These are phyloP conservation scores for Urtica urens DNA, from an alignment of 306 rosid genomes.

Conservation along the genomic window DNA sequence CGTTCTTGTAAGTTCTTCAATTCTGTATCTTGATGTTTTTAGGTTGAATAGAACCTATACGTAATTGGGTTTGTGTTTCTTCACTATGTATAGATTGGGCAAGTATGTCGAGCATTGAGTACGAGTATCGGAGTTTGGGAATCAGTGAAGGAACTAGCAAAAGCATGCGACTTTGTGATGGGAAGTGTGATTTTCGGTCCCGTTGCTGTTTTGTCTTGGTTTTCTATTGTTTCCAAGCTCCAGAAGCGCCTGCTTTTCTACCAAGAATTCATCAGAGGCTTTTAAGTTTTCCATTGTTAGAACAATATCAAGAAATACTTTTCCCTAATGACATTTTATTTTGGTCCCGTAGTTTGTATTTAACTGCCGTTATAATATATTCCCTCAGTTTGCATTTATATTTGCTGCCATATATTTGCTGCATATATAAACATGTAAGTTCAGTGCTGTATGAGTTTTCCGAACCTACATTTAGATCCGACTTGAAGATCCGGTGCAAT, in stretches of 20 bases:
- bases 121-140: conserved; percentile 63
- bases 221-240: conserved; percentile 81
- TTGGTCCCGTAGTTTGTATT: too few species aligned
- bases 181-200: conserved; percentile 77
- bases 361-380: too few species aligned
- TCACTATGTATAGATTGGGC: conserved; percentile 47
- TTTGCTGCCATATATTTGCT: too few species aligned
- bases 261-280: conserved; percentile 93
- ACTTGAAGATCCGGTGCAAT: too few species aligned
- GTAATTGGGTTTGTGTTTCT: not conserved
- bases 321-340: too few species aligned
- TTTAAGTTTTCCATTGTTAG: conserved; percentile 4
- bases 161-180: conserved; percentile 82
- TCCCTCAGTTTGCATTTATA: too few species aligned
- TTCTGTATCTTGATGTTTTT: not conserved
- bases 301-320: too few species aligned
- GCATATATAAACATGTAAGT: not conserved
- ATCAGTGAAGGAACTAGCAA: conserved; percentile 67
- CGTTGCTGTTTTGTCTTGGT: conserved; percentile 72
- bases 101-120: conserved; percentile 49
- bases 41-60: too few species aligned
- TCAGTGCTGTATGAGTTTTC: not conserved
- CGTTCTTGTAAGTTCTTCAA: conserved; percentile 47
- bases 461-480: too few species aligned
- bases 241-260: conserved; percentile 87